Base-by-base conservation (phyloP, 306 rosid genomes). In the Pachyrhizus erosus region DNA sequence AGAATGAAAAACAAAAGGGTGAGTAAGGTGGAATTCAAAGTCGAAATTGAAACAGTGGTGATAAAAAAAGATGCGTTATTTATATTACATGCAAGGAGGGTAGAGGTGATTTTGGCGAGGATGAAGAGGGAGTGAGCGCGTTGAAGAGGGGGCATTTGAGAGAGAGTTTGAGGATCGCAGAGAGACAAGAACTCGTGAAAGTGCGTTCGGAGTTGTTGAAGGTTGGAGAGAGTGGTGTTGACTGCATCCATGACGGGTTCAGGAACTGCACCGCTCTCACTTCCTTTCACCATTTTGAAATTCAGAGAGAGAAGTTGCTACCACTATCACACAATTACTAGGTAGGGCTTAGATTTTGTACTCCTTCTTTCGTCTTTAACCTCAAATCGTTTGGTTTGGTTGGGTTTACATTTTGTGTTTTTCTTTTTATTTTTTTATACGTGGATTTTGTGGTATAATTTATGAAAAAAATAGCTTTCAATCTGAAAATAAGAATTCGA, bases 71-170 rank as follows among this genome's bases (percentile, higher is more conserved):
- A 9, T 0, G 3, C 8, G 18, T 27, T 52, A n/a, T 26, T 42
- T 6, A 29, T 31, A 33, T 84, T 89, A 96, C 99, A 40, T 10
- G 92, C 17, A 77, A 89, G 87, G 20, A 96, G 93, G 61, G 90
- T 84, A 40, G 97, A 85, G 15, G 97, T 89, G 91, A 85, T 84
- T 70, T 82, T 92, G 80, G 97, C 85, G 62, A 92, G 83, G 74
- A 91, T 29, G 70, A 93, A 92, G 70, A 93, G 78, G 5, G 96
- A 83, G 8, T 90, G 96, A 75, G 99, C 97, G 3, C 98, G 98
- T 52, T 93, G 88, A 33, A 96, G 89, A 80, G 99, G 96, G 40
- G 90, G 90, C 89, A 92, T 60, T 83, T 92, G 73, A 58, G 96
- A 70, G 27, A 96, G 97, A 34, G 76, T 60, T 9, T 89, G 82